phyloP scores from a whole-genome alignment of 1,139 yeast genomes.

The Geotrichum siamense region DNA sequence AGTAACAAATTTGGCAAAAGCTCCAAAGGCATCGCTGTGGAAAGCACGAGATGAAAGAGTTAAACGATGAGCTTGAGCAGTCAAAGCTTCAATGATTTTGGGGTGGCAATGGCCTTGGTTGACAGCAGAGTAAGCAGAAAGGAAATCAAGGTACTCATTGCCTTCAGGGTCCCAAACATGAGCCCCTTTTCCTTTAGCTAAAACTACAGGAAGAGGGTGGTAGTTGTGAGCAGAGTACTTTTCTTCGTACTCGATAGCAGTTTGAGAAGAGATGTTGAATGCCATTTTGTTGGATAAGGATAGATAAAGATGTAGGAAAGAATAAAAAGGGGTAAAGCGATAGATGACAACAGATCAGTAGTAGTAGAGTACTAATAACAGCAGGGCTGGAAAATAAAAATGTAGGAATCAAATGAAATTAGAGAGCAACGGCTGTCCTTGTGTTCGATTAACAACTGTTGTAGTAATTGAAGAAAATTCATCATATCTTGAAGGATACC shows the following conservation, averaged over 20 bases:
- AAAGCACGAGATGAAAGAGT: constrained; percentile 91
- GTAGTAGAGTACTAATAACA: too few species aligned
- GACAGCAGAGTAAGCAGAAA: constrained; percentile 93
- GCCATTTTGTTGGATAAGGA: constrained; percentile 7
- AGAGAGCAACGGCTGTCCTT: background rate
- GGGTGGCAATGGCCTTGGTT: constrained; percentile 99
- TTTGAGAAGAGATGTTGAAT: constrained; percentile 49
- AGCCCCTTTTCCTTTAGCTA: constrained; percentile 80
- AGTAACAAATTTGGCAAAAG: constrained; percentile 79
- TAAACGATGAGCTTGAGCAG: constrained; percentile 77
- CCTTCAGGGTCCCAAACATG: constrained; percentile 99
- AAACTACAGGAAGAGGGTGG: constrained; percentile 94
- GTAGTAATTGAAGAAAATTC: too few species aligned
- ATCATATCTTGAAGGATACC: too few species aligned
- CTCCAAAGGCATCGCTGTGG: constrained; percentile 81
- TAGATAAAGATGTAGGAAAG: background rate
- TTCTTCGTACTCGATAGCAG: constrained; percentile 63
- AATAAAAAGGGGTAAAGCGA: too few species aligned
- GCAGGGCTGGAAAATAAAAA: too few species aligned
- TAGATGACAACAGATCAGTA: too few species aligned
- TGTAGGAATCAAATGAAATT: too few species aligned
- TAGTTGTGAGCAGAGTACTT: constrained; percentile 93
- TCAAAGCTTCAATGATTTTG: constrained; percentile 73
- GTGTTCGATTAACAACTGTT: too few species aligned
- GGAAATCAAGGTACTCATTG: constrained; percentile 55